Percentiles rank a stretch among this genome's conserved stretches.
Evolutionary conservation across 768 basidiomycete species (phyloP).

Genomic region (Russula virescens): DNA sequence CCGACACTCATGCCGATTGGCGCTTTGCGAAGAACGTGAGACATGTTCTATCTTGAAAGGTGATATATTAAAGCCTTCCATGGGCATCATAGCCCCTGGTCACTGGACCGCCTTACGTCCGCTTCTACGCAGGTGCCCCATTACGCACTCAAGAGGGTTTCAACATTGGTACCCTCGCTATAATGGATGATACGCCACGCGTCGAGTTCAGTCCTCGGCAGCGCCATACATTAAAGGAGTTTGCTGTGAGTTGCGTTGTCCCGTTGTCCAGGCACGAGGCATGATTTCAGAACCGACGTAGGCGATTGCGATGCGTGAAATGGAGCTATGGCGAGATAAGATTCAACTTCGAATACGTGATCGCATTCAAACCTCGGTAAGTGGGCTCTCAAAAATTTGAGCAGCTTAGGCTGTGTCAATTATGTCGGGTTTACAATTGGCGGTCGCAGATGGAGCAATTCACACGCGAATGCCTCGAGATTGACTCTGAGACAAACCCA

Average conservation of each 20-base stretch:
- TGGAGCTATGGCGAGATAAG: slow-evolving; percentile 97
- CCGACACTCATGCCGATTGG: slow-evolving; percentile 81
- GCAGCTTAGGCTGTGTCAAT: neutral
- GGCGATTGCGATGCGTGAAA: slow-evolving; percentile 89
- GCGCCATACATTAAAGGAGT: slow-evolving; percentile 89
- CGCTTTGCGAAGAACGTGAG: slow-evolving; percentile 78
- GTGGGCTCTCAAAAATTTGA: slow-evolving; percentile 24
- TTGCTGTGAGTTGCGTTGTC: slow-evolving; percentile 47
- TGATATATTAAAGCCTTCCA: neutral
- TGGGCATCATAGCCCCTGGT: slow-evolving; percentile 56
- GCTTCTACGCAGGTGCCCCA: slow-evolving; percentile 92
- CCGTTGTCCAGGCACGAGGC: neutral
- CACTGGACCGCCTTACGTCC: slow-evolving; percentile 54
- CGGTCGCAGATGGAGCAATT: slow-evolving; percentile 82
- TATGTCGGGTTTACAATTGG: neutral
- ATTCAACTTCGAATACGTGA: slow-evolving; percentile 89
- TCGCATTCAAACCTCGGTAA: slow-evolving; percentile 81
- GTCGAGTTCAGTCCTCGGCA: slow-evolving; percentile 85
- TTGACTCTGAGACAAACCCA: slow-evolving; percentile 56
- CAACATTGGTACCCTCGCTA: slow-evolving; percentile 84
- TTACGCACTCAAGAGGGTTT: slow-evolving; percentile 83
- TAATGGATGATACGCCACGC: slow-evolving; percentile 79
- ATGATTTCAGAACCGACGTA: slow-evolving; percentile 21
- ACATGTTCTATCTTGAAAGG: slow-evolving; percentile 13
- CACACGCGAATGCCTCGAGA: slow-evolving; percentile 89